Conservation (phyloP, 176 grass and related monocot genomes). For the Zea luxurians region DNA sequence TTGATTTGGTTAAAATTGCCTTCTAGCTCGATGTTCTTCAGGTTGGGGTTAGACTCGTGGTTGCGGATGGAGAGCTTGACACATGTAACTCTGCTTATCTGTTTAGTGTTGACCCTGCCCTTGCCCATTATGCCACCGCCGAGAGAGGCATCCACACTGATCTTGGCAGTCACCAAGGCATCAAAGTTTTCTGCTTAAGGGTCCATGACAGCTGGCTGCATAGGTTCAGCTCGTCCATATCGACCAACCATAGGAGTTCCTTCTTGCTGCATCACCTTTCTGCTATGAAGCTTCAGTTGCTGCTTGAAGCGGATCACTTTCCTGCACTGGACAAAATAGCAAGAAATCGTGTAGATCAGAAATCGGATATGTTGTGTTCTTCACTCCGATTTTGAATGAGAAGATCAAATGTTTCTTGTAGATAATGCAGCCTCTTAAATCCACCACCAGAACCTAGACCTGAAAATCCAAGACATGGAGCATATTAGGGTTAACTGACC, state of each 20-base stretch:
- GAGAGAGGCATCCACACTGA: conserved; percentile 80
- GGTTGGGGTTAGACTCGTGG: conserved; percentile 59
- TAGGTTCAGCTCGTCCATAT: not conserved
- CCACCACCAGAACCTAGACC: conserved; percentile 79
- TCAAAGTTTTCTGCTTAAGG: conserved; percentile 65
- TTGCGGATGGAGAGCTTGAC: conserved; percentile 74
- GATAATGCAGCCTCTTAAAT: conserved; percentile 87
- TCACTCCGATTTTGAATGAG: conserved; percentile 20
- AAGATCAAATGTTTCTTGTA: conserved; percentile 50
- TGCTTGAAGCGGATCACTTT: too few species aligned
- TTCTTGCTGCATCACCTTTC: conserved; percentile 8
- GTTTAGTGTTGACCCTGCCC: conserved; percentile 85
- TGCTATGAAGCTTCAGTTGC: too few species aligned
- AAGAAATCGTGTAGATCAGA: not conserved
- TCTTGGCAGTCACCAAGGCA: conserved; percentile 76
- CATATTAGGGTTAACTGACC: too few species aligned
- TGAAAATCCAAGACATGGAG: conserved; percentile 69
- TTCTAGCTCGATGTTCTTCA: conserved; percentile 92
- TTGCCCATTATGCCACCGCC: conserved; percentile 85
- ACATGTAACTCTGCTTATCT: conserved; percentile 68
- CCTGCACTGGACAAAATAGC: conserved; percentile 30
- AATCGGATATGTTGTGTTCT: not conserved
- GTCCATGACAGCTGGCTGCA: conserved; percentile 30
- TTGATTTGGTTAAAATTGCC: conserved; percentile 92
- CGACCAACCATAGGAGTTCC: conserved; percentile 51